Conservation (phyloP, 1,284 basidiomycete species). For the Cystobasidium pallidum region DNA sequence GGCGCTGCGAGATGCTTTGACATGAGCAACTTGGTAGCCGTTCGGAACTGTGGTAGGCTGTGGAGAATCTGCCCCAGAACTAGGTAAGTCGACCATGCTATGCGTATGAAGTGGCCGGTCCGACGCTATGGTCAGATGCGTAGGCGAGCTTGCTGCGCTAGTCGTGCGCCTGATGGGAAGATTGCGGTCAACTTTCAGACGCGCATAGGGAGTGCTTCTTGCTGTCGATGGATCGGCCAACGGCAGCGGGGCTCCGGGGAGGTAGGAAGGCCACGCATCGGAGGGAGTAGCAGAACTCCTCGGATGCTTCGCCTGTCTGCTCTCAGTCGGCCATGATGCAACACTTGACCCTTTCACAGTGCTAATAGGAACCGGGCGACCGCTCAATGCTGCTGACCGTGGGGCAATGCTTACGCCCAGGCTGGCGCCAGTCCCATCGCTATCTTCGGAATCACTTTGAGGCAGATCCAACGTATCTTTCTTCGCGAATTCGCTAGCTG, state of each 20-base stretch:
- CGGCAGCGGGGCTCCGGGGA: neutral
- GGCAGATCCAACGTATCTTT: neutral
- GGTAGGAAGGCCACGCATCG: neutral
- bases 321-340: neutral
- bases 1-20: neutral
- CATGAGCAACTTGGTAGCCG: neutral
- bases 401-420: no score
- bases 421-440: neutral
- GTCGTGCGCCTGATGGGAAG: neutral
- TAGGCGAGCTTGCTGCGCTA: neutral
- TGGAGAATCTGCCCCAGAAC: neutral
- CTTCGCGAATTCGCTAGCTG: conserved; percentile 35
- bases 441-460: neutral
- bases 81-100: conserved; percentile 10
- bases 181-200: neutral
- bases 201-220: neutral
- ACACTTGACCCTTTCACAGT: neutral
- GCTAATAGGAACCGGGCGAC: neutral
- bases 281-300: neutral
- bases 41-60: neutral
- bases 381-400: no score
- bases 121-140: neutral
- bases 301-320: neutral
- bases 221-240: neutral
- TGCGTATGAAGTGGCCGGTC: neutral